Evolutionary conservation across 176 grass and related monocot genomes (phyloP).

Genomic region (Puccinellia tenuiflora): DNA sequence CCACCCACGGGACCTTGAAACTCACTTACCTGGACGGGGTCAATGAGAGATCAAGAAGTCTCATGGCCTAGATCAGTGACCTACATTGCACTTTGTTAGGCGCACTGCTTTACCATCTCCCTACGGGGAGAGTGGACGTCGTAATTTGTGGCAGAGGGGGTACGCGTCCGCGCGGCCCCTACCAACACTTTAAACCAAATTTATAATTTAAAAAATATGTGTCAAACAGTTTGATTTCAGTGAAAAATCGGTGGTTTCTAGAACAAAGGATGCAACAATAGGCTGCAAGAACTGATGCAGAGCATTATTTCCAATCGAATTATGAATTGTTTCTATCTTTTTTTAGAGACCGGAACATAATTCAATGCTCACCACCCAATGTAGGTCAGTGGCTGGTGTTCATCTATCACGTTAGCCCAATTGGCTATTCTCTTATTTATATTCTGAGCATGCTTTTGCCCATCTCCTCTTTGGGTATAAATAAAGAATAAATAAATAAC

Average conservation of each 20-base stretch:
- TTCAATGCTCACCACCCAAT: too few species aligned
- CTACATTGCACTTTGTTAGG: background rate
- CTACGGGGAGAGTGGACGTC: slow-evolving; percentile 38
- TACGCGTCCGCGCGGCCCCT: slow-evolving; percentile 59
- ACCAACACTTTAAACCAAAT: too few species aligned
- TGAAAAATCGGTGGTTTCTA: too few species aligned
- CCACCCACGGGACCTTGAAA: background rate
- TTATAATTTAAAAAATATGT: too few species aligned
- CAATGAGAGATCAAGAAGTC: background rate
- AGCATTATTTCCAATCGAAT: too few species aligned
- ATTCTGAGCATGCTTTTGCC: background rate
- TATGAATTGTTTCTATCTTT: too few species aligned
- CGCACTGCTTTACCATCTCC: background rate
- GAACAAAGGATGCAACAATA: too few species aligned
- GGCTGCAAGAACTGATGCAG: too few species aligned
- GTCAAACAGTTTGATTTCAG: too few species aligned
- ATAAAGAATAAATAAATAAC: slow-evolving; percentile 14
- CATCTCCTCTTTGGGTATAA: background rate
- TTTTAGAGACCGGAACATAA: too few species aligned
- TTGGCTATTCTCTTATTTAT: background rate
- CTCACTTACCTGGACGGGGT: slow-evolving; percentile 16
- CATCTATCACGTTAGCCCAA: background rate
- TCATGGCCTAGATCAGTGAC: background rate
- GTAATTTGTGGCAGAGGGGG: slow-evolving; percentile 56
- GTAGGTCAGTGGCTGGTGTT: too few species aligned